Evolutionary conservation across 1,139 yeast genomes (phyloP), one percentile per base, ranked within the genome.

Genomic region (Saccharomyces hybrid): DNA sequence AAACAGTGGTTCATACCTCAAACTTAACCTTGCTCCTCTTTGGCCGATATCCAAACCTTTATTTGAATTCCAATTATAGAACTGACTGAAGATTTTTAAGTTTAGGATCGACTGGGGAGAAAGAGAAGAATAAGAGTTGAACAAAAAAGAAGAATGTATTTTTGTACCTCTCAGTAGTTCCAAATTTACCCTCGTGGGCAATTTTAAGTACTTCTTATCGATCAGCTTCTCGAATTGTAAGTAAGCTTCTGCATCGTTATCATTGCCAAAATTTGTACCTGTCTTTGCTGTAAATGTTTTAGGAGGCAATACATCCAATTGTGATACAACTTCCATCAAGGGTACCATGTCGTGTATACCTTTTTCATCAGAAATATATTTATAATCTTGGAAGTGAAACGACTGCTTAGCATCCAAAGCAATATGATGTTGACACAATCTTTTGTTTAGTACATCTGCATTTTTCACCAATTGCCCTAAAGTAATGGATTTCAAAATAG

Each of bases 171-270:
- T 72, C 5, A 84, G 81, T 2, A 96, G 89, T 70, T 91, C 96
- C 52, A 90, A 19, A 16, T 38, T 38, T 4, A 38, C 44, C 11
- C 44, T 38, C 4, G 44, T 38, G 11, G 44, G 44, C 21, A 38
- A 38, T 19, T 38, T 38, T 38, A 38, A 38, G 44, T 38, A 38
- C 21, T 38, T 38, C 19, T 38, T 38, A 19, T 38, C 96, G 70
- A 90, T 82, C 9, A 88, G 71, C 67, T 93, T 91, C 53, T 83
- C 78, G 67, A 86, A 75, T 66, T 86, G 90, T 49, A 89, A 78
- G 65, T 89, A 88, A 1, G 96, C 97, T 67, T 88, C 95, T 29
- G 97, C 98, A 73, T 90, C 96, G 28, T 96, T 95, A 11, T 38
- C 44, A 66, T 91, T 91, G 2, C 97, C 97, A 3, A 91, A 81